Percentiles rank a stretch among this genome's conserved stretches.
Evolutionary conservation across 164 flowering plant genomes (phyloP).

Genomic region (Dillenia suffruticosa): DNA sequence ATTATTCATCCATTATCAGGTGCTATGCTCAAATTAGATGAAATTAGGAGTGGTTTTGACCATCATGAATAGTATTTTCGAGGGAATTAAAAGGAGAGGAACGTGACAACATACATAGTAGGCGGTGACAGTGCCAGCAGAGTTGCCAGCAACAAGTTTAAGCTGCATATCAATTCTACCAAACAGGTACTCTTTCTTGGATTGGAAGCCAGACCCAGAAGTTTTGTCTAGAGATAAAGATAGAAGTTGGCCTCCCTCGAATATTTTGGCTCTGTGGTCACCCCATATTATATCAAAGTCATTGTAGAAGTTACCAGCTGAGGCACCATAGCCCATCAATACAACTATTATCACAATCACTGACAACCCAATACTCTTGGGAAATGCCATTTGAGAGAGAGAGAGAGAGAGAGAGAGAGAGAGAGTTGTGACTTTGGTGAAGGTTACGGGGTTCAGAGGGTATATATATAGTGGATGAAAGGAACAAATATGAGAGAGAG

Average conservation of each 20-base stretch:
- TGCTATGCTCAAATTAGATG: too few species aligned
- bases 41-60: too few species aligned
- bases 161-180: conserved; percentile 13
- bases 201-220: conserved; percentile 12
- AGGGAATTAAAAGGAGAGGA: neutral
- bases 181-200: conserved; percentile 8
- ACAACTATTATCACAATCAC: neutral
- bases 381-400: too few species aligned
- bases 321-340: neutral
- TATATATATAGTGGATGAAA: too few species aligned
- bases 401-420: too few species aligned
- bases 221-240: conserved; percentile 5
- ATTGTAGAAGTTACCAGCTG: conserved; percentile 8
- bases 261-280: conserved; percentile 5
- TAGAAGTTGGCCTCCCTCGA: conserved; percentile 5
- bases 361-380: neutral
- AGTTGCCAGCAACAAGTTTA: conserved; percentile 13
- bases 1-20: too few species aligned
- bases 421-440: too few species aligned
- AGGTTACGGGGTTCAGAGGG: too few species aligned
- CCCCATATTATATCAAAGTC: conserved; percentile 11
- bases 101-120: neutral
- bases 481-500: too few species aligned
- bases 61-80: neutral
- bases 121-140: conserved; percentile 14